Conservation (phyloP, 2,329 filamentous ascomycete species). For the Ophiostoma ulmi region DNA sequence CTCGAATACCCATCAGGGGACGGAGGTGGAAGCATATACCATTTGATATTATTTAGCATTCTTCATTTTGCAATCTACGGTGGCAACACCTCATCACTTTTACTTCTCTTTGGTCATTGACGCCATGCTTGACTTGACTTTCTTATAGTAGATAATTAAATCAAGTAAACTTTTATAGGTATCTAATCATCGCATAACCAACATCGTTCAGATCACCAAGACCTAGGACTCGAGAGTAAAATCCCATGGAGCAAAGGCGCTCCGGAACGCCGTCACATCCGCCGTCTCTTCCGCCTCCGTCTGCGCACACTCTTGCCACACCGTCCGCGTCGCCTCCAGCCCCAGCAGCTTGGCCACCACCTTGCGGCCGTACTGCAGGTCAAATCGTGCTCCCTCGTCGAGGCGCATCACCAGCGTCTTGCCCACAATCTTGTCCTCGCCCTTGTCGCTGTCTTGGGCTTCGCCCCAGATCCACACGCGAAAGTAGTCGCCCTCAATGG, state of each 20-base stretch:
- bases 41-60: constrained; percentile 13
- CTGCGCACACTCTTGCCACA: constrained; percentile 84
- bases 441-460: background rate
- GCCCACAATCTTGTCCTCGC: constrained; percentile 49
- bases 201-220: background rate
- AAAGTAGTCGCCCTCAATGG: constrained; percentile 64
- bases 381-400: constrained; percentile 68
- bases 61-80: background rate
- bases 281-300: constrained; percentile 68
- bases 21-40: constrained; percentile 10
- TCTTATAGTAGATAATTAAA: background rate
- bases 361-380: constrained; percentile 81
- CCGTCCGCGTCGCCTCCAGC: constrained; percentile 63
- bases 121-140: background rate
- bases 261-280: constrained; percentile 74
- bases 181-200: background rate
- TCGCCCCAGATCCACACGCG: constrained; percentile 73
- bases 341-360: constrained; percentile 84
- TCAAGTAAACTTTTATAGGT: background rate
- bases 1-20: constrained; percentile 10
- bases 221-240: constrained; percentile 52
- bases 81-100: background rate
- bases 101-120: background rate
- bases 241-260: constrained; percentile 79
- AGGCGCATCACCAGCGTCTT: constrained; percentile 71